phyloP scores from a whole-genome alignment of 495 filamentous ascomycete species.

The Daldinia childiae region DNA sequence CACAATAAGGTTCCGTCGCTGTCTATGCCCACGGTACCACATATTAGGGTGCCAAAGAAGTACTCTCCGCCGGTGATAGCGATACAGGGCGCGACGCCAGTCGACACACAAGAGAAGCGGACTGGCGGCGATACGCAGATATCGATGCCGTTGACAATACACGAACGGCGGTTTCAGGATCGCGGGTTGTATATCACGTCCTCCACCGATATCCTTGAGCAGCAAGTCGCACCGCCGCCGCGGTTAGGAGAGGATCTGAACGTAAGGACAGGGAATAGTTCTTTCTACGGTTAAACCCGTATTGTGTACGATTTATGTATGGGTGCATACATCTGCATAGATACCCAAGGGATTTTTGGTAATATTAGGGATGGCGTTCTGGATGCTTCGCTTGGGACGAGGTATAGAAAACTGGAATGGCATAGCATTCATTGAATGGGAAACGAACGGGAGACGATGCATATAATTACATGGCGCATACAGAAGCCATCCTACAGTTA shows the following conservation, averaged over 20 bases:
- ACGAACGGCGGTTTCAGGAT: constrained; percentile 28
- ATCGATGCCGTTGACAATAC: constrained; percentile 8
- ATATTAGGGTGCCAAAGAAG: constrained; percentile 33
- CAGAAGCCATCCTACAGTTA: background rate
- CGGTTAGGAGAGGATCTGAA: background rate
- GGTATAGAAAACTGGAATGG: background rate
- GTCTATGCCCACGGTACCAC: constrained; percentile 39
- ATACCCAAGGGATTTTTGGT: constrained; percentile 2
- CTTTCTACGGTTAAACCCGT: constrained; percentile 5
- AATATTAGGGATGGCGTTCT: constrained; percentile 4
- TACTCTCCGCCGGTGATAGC: constrained; percentile 41
- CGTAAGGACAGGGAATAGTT: background rate
- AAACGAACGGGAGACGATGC: background rate
- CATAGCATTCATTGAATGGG: background rate
- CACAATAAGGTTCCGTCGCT: constrained; percentile 32
- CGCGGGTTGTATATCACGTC: background rate
- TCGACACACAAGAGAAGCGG: background rate
- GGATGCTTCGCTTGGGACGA: constrained; percentile 10
- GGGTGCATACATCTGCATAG: constrained; percentile 4
- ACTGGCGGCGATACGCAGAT: constrained; percentile 4
- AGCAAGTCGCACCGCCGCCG: background rate
- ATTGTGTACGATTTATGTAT: constrained; percentile 4
- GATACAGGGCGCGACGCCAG: constrained; percentile 32
- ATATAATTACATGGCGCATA: background rate
- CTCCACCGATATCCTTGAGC: background rate